These are phyloP conservation scores for Emmonsia crescens DNA, from an alignment of 2,329 filamentous ascomycete species.

Conservation along the genomic window DNA sequence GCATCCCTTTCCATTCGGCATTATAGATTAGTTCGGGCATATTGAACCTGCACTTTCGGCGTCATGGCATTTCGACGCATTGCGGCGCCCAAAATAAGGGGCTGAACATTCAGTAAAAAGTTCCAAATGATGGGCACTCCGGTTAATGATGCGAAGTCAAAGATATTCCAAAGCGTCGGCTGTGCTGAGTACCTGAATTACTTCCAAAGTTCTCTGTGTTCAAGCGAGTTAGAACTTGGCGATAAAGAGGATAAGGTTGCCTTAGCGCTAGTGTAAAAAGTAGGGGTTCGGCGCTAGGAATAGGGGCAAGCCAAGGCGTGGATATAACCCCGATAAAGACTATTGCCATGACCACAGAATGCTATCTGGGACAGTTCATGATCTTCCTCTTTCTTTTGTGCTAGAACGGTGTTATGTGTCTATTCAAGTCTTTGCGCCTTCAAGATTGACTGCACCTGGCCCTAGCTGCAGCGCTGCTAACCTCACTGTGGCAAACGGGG, in stretches of 20 bases:
- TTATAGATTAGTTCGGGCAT: neutral
- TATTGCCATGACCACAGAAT: conserved; percentile 32
- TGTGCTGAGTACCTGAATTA: neutral
- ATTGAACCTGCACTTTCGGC: neutral
- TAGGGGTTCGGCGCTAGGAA: neutral
- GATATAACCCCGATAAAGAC: too few relatives aligned
- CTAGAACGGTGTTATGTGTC: too few relatives aligned
- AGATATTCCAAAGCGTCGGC: neutral
- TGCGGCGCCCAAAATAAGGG: neutral
- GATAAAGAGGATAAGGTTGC: too few relatives aligned
- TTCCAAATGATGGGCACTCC: neutral
- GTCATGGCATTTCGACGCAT: neutral
- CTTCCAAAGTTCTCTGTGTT: too few relatives aligned
- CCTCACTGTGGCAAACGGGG: conserved; percentile 62
- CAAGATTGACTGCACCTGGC: conserved; percentile 62
- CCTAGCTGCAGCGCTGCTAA: conserved; percentile 59
- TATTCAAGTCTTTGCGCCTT: conserved; percentile 60
- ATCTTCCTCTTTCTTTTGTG: conserved; percentile 40
- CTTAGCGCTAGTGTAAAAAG: too few relatives aligned
- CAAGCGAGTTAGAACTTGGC: too few relatives aligned
- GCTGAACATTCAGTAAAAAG: neutral
- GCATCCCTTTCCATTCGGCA: neutral
- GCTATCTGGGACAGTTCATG: conserved; percentile 22
- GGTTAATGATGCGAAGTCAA: neutral
- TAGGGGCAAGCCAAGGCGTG: neutral